phyloP scores from a whole-genome alignment of 2,329 filamentous ascomycete genomes.

The Leptographium wingfieldii region DNA sequence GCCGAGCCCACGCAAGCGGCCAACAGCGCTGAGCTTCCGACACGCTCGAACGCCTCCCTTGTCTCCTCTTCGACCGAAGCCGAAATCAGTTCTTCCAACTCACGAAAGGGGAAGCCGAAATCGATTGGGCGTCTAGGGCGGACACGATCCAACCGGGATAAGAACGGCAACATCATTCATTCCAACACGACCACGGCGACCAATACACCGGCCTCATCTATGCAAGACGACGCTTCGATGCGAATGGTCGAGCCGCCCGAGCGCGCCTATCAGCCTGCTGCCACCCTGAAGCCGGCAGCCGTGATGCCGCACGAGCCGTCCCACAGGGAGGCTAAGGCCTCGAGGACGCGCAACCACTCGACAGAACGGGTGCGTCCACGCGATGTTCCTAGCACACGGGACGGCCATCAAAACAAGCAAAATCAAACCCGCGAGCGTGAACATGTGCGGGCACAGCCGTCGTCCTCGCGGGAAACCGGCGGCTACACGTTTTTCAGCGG shows the following conservation, averaged over 20 bases:
- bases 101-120: constrained; percentile 36
- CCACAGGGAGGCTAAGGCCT: constrained; percentile 54
- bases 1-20: constrained; percentile 13
- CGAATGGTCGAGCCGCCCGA: constrained; percentile 21
- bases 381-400: constrained; percentile 30
- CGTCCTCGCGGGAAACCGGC: constrained; percentile 47
- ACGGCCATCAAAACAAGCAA: constrained; percentile 13
- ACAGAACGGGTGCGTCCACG: constrained; percentile 48
- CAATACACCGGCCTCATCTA: background rate
- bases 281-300: constrained; percentile 48
- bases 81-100: background rate
- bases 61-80: constrained; percentile 24
- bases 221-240: constrained; percentile 5
- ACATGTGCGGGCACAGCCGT: constrained; percentile 30
- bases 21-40: constrained; percentile 22
- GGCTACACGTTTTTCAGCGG: constrained; percentile 58
- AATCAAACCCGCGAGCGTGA: constrained; percentile 19
- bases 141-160: constrained; percentile 38
- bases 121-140: constrained; percentile 40
- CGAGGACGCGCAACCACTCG: constrained; percentile 56
- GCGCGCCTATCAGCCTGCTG: constrained; percentile 18
- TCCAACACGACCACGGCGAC: background rate
- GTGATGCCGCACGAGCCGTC: constrained; percentile 50
- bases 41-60: constrained; percentile 41
- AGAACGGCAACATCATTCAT: constrained; percentile 21